phyloP scores from a whole-genome alignment of 257 asterid species.

The Ilex aquifolium region DNA sequence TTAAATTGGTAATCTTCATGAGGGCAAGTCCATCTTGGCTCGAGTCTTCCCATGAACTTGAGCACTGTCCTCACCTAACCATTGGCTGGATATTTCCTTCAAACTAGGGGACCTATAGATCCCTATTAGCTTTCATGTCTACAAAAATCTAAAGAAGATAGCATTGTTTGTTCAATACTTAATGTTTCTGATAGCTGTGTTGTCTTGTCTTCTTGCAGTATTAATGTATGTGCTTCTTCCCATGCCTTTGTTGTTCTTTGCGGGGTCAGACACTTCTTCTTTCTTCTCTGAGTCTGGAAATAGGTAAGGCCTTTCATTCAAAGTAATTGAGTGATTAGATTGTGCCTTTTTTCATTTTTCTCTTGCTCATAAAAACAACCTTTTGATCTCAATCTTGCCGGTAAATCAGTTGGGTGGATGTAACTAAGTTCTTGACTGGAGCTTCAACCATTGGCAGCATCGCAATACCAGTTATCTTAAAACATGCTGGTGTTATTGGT shows the following conservation, averaged over 20 bases:
- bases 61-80: no score
- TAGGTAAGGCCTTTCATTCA: slow-evolving; percentile 38
- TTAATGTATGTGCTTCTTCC: slow-evolving; percentile 81
- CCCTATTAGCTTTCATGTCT: no score
- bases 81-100: no score
- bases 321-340: not conserved
- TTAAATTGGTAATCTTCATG: no score
- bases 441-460: slow-evolving; percentile 85
- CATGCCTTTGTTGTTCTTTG: slow-evolving; percentile 86
- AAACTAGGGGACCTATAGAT: no score
- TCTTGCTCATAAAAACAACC: slow-evolving; percentile 1
- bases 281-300: slow-evolving; percentile 58
- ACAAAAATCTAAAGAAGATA: no score
- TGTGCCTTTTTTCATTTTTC: not conserved
- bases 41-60: no score
- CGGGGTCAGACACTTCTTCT: slow-evolving; percentile 63
- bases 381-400: slow-evolving; percentile 15
- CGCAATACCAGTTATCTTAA: slow-evolving; percentile 78
- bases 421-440: slow-evolving; percentile 81
- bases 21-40: no score
- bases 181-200: slow-evolving; percentile 8
- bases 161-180: not conserved
- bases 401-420: slow-evolving; percentile 61
- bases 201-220: slow-evolving; percentile 43
- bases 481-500: slow-evolving; percentile 84